phyloP scores from a whole-genome alignment of 768 basidiomycete genomes.

The Exidia glandulosa region DNA sequence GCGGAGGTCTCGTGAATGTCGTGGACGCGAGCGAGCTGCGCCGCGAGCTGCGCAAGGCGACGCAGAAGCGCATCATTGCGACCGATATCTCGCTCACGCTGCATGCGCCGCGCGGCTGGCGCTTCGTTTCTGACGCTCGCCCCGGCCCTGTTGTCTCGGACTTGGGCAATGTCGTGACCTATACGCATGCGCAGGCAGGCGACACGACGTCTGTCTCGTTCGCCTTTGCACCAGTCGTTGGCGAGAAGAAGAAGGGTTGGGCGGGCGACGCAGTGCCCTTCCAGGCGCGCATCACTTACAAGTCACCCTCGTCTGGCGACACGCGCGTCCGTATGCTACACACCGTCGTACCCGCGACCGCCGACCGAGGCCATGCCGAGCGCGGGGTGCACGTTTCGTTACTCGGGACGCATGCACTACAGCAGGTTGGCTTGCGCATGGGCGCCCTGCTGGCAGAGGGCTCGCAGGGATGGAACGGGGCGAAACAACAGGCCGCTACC shows the following conservation, averaged over 20 bases:
- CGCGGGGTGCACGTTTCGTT: background rate
- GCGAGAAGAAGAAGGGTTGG: background rate
- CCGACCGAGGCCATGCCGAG: background rate
- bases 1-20: background rate
- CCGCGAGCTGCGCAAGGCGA: background rate
- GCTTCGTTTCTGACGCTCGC: background rate
- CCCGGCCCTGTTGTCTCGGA: background rate
- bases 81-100: background rate
- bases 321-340: background rate
- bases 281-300: slow-evolving; percentile 2
- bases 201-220: background rate
- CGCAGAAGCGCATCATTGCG: slow-evolving; percentile 1
- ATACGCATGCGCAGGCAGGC: background rate
- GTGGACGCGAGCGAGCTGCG: background rate
- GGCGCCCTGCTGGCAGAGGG: background rate
- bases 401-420: background rate
- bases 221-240: background rate
- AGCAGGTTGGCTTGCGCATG: background rate
- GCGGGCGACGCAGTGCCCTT: background rate
- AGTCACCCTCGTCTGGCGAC: background rate
- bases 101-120: slow-evolving; percentile 12
- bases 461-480: background rate
- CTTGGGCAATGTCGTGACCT: background rate
- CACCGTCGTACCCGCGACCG: background rate
- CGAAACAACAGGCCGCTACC: background rate